Evolutionary conservation across 2,329 filamentous ascomycete genomes (phyloP).

Genomic region (Seiridium unicorne): DNA sequence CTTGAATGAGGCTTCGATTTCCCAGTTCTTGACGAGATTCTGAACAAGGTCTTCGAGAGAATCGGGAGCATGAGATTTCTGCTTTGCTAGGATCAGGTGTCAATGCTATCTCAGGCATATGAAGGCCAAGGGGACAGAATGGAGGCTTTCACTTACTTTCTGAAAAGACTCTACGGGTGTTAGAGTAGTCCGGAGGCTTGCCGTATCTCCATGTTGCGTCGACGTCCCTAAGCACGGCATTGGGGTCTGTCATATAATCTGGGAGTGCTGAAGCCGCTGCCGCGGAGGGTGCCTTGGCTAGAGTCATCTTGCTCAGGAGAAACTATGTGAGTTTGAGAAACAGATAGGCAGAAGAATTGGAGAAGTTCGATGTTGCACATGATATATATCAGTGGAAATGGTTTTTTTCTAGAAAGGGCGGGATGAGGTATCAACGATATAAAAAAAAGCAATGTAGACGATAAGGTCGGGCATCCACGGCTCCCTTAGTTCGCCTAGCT

Average conservation of each 20-base stretch:
- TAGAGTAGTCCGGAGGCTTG: constrained; percentile 60
- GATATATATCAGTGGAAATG: too few relatives aligned
- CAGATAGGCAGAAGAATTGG: too few relatives aligned
- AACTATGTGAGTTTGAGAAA: too few relatives aligned
- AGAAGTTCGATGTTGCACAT: too few relatives aligned
- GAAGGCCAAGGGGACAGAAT: background rate
- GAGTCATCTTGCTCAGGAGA: background rate
- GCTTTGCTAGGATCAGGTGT: constrained; percentile 46
- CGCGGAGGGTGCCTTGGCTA: background rate
- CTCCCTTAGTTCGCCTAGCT: too few relatives aligned
- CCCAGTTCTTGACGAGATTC: constrained; percentile 73
- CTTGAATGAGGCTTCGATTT: constrained; percentile 70
- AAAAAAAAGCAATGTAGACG: too few relatives aligned
- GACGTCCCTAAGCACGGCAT: constrained; percentile 35
- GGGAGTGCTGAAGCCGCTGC: constrained; percentile 7
- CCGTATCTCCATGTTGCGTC: constrained; percentile 60
- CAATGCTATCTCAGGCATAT: background rate
- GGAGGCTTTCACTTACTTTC: constrained; percentile 45
- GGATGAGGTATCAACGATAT: too few relatives aligned
- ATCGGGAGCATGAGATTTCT: constrained; percentile 50
- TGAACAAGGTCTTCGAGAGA: constrained; percentile 62
- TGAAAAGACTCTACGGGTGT: constrained; percentile 58
- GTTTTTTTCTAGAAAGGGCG: too few relatives aligned
- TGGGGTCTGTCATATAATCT: constrained; percentile 19
- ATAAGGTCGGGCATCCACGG: too few relatives aligned